Evolutionary conservation across 495 filamentous ascomycete species (phyloP).

Genomic region (Viridothelium virens): DNA sequence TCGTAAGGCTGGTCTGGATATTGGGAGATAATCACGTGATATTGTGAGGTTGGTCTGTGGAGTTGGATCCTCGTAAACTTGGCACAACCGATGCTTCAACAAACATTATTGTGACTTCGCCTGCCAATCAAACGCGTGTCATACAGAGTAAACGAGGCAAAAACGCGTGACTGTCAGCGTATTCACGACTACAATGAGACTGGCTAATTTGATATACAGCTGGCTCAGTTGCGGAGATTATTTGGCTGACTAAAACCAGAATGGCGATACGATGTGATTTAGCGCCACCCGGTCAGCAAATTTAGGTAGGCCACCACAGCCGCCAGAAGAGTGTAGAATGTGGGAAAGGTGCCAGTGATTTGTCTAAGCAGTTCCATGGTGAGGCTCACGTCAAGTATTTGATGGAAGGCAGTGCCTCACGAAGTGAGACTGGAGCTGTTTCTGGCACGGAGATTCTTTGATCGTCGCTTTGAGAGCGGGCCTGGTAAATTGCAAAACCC

Average conservation of each 20-base stretch:
- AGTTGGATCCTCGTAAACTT: too few species aligned
- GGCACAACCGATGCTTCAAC: constrained; percentile 2
- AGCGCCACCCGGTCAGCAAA: background rate
- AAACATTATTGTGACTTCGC: background rate
- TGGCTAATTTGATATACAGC: background rate
- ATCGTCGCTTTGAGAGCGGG: constrained; percentile 2
- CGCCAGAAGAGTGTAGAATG: background rate
- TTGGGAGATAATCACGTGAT: too few species aligned
- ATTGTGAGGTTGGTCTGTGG: too few species aligned
- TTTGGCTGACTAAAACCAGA: constrained; percentile 3
- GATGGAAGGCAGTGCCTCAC: background rate
- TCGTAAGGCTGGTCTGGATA: too few species aligned
- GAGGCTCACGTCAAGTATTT: too few species aligned
- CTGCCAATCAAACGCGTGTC: background rate
- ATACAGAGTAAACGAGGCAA: background rate
- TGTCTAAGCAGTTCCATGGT: too few species aligned
- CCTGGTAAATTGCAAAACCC: constrained; percentile 10
- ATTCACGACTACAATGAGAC: too few species aligned
- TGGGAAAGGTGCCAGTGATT: too few species aligned
- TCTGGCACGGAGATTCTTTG: constrained; percentile 3
- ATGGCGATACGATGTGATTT: background rate
- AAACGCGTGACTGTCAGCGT: background rate
- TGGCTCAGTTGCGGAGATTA: background rate
- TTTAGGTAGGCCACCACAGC: background rate
- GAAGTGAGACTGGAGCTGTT: constrained; percentile 10